These are phyloP conservation scores for Chimonanthus praecox DNA, from an alignment of 164 flowering plant species.

Conservation along the genomic window DNA sequence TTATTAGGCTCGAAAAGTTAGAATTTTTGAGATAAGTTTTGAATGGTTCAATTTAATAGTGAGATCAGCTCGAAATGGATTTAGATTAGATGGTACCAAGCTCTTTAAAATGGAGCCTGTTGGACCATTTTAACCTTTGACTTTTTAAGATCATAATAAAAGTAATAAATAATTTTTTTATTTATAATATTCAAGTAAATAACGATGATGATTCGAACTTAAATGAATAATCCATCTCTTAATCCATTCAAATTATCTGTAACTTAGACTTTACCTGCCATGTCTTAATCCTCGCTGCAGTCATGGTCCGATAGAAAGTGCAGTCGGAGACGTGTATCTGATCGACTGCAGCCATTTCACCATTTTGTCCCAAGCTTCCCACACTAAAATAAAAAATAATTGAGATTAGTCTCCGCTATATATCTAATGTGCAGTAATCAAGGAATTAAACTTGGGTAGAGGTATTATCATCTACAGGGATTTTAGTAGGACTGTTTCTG, in stretches of 20 bases:
- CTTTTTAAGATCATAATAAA: too few species aligned
- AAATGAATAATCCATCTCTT: background rate
- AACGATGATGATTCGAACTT: background rate
- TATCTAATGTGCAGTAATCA: too few species aligned
- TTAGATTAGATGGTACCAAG: too few species aligned
- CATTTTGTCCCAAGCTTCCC: constrained; percentile 3
- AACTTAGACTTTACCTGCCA: constrained; percentile 1
- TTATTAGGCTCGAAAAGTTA: background rate
- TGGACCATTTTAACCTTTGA: too few species aligned
- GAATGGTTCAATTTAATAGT: too few species aligned
- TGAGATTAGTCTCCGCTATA: too few species aligned
- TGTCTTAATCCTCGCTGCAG: constrained; percentile 2
- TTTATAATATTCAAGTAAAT: background rate
- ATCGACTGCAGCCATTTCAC: background rate
- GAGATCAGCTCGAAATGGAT: too few species aligned
- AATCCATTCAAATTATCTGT: background rate
- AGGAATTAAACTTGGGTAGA: too few species aligned
- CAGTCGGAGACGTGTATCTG: background rate
- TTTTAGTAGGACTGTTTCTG: too few species aligned
- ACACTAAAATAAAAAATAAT: background rate
- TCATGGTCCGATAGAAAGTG: background rate
- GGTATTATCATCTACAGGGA: too few species aligned
- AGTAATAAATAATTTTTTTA: too few species aligned
- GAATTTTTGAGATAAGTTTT: background rate
- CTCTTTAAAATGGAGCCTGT: too few species aligned